These are phyloP conservation scores for Pythium insidiosum DNA, from an alignment of 352 stramenopile species.

Conservation along the genomic window DNA sequence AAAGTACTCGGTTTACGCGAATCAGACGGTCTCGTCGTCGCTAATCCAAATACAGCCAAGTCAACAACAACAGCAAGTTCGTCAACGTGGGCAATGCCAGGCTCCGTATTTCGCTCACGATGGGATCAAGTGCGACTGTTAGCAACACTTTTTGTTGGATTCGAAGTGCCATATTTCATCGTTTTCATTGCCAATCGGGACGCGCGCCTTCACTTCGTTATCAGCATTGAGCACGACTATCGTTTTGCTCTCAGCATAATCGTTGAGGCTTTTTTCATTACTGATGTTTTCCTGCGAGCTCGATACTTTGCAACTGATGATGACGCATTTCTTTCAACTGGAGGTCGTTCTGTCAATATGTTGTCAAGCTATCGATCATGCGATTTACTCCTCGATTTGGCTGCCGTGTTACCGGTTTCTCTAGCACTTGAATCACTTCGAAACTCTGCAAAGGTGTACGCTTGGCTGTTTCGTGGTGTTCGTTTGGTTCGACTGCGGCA, in stretches of 20 bases:
- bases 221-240: slow-evolving; percentile 17
- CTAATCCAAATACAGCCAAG: no score
- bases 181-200: slow-evolving; percentile 52
- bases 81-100: slow-evolving; percentile 44
- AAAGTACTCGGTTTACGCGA: slow-evolving; percentile 51
- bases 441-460: slow-evolving; percentile 16
- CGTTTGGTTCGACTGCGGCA: slow-evolving; percentile 42
- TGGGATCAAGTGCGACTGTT: slow-evolving; percentile 45
- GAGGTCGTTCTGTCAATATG: slow-evolving; percentile 52
- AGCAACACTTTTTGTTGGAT: slow-evolving; percentile 36
- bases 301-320: slow-evolving; percentile 47
- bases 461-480: slow-evolving; percentile 34
- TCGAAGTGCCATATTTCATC: slow-evolving; percentile 67
- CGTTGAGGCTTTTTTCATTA: slow-evolving; percentile 44
- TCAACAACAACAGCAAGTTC: not conserved
- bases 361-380: slow-evolving; percentile 49
- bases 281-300: slow-evolving; percentile 35
- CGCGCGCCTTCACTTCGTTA: slow-evolving; percentile 34
- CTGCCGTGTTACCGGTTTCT: slow-evolving; percentile 35
- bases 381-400: slow-evolving; percentile 46
- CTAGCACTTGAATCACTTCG: slow-evolving; percentile 34
- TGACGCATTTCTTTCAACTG: no score
- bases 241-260: slow-evolving; percentile 28
- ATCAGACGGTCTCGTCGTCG: no score
- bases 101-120: slow-evolving; percentile 35